Evolutionary conservation across 169 alveolate species (phyloP).

Genomic region (Cryptosporidium meleagridis): DNA sequence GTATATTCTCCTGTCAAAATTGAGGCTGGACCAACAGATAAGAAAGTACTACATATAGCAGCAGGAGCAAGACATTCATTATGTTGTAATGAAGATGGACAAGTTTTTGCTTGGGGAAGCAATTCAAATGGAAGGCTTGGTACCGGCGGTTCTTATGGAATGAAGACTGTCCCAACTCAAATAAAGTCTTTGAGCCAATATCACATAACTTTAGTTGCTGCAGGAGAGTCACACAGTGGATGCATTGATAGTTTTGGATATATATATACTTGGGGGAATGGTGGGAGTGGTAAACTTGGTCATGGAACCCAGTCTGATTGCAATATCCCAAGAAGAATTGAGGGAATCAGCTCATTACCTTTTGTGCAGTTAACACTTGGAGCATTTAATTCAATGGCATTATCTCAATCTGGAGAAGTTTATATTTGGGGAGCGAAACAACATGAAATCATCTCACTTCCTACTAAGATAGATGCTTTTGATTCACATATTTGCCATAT

Average conservation of each 20-base stretch:
- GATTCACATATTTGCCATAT: constrained; percentile 39
- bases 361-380: constrained; percentile 48
- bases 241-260: constrained; percentile 85
- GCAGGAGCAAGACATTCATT: constrained; percentile 61
- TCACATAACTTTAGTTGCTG: constrained; percentile 77
- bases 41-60: constrained; percentile 40
- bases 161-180: constrained; percentile 22
- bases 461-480: constrained; percentile 38
- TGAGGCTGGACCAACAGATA: constrained; percentile 2
- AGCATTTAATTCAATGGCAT: constrained; percentile 56
- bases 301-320: constrained; percentile 73
- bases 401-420: constrained; percentile 46
- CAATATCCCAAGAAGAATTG: constrained; percentile 41
- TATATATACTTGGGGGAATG: constrained; percentile 90
- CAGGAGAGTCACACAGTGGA: constrained; percentile 89
- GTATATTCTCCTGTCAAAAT: constrained; percentile 34
- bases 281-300: constrained; percentile 86
- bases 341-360: constrained; percentile 43
- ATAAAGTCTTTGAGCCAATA: constrained; percentile 29
- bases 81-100: constrained; percentile 52
- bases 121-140: constrained; percentile 60
- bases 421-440: constrained; percentile 67
- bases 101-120: constrained; percentile 53
- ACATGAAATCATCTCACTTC: constrained; percentile 23
- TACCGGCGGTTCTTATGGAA: constrained; percentile 31